Percentiles rank a stretch among this genome's conserved stretches.
These are phyloP conservation scores for Colletotrichum sp. DNA, from an alignment of 2,329 filamentous ascomycete genomes.

Conservation along the genomic window DNA sequence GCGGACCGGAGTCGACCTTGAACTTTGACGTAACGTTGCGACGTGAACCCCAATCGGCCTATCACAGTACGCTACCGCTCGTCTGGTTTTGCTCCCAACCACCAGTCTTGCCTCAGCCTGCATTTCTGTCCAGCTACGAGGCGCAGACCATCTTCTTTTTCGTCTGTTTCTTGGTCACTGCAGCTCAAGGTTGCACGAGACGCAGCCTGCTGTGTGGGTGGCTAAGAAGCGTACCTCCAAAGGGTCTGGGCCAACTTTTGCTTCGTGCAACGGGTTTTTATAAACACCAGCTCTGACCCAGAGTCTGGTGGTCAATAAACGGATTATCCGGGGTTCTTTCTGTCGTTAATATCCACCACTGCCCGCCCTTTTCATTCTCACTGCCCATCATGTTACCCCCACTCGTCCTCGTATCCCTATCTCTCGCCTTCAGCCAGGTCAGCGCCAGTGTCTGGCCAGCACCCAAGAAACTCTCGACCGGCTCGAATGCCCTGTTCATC, in stretches of 20 bases:
- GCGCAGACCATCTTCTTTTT: background rate
- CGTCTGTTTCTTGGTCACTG: background rate
- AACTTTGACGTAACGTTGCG: constrained; percentile 21
- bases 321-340: background rate
- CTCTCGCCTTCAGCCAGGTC: constrained; percentile 45
- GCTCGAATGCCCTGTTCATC: constrained; percentile 59
- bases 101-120: background rate
- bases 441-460: constrained; percentile 62
- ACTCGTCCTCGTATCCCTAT: constrained; percentile 40
- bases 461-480: constrained; percentile 55
- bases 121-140: background rate
- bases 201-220: background rate
- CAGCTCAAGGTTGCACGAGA: background rate
- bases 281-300: background rate
- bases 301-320: background rate
- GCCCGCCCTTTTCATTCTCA: background rate
- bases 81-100: background rate
- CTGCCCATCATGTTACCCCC: constrained; percentile 31
- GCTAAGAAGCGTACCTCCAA: background rate
- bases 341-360: background rate
- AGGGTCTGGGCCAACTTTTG: background rate
- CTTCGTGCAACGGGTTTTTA: background rate
- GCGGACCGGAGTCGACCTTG: background rate
- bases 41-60: background rate
- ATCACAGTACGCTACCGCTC: background rate